A percentile compares a stretch with the other conserved stretches of the same genome.
Evolutionary conservation across 768 basidiomycete species (phyloP).

Genomic region (Coprinopsis cinerea): DNA sequence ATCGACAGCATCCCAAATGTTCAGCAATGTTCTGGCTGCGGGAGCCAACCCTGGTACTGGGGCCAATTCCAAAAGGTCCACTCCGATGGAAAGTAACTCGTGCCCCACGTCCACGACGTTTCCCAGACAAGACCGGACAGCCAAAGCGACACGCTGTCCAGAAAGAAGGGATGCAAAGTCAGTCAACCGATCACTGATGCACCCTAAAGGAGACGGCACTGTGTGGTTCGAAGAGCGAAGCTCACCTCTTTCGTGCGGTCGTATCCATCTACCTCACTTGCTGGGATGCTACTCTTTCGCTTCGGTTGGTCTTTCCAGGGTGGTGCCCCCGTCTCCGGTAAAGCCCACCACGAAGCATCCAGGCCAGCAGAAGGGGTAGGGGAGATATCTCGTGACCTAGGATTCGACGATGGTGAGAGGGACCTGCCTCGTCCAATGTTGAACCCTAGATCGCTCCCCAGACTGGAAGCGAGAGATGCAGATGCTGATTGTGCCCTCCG

Average conservation of each 20-base stretch:
- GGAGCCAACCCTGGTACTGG: conserved; percentile 49
- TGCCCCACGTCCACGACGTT: conserved; percentile 29
- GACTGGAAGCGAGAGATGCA: not conserved
- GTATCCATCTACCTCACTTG: conserved; percentile 10
- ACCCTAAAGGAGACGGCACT: not conserved
- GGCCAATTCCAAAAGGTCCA: conserved; percentile 35
- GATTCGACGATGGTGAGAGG: not conserved
- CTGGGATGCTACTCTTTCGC: conserved; percentile 7
- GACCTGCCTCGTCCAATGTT: not conserved
- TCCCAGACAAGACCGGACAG: conserved; percentile 28
- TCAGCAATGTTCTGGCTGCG: conserved; percentile 40
- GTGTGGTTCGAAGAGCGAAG: not conserved
- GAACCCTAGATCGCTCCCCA: not conserved
- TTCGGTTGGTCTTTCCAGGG: conserved; percentile 13
- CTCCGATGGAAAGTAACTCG: conserved; percentile 28
- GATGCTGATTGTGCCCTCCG: conserved; percentile 1
- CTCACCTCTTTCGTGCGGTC: conserved; percentile 13
- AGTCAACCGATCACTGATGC: not conserved
- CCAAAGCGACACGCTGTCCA: conserved; percentile 26
- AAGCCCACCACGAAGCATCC: conserved; percentile 15
- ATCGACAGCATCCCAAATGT: conserved; percentile 51
- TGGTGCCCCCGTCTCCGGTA: not conserved
- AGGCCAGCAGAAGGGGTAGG: conserved; percentile 8
- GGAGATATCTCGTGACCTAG: conserved; percentile 1
- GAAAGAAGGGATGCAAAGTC: not conserved